Evolutionary conservation across 805 yeast genomes (phyloP).

Genomic region (Hanseniaspora jakobsenii): DNA sequence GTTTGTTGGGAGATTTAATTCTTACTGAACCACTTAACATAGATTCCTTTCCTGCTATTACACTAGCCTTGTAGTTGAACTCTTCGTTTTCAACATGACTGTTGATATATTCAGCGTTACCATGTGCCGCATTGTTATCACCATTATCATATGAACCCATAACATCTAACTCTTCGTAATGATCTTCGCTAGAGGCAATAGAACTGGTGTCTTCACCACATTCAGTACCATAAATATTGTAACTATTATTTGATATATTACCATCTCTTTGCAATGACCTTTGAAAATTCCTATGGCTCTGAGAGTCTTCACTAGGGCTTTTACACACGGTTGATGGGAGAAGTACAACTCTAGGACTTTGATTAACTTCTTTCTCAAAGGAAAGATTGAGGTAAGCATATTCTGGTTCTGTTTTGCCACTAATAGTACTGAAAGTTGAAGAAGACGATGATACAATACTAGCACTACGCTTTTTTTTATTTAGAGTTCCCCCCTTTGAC

Average conservation of each 20-base stretch:
- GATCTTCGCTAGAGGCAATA: too few species aligned
- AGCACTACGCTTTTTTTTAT: too few species aligned
- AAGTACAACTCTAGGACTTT: conserved; percentile 4
- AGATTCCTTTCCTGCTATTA: background rate
- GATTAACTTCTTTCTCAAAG: conserved; percentile 4
- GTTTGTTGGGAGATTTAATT: background rate
- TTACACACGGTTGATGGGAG: conserved; percentile 9
- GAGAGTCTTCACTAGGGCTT: conserved; percentile 9
- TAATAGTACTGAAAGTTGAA: background rate
- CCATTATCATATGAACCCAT: background rate
- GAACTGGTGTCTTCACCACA: too few species aligned
- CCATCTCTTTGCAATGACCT: background rate
- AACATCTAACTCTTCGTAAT: background rate
- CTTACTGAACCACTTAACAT: background rate
- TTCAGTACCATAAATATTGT: background rate
- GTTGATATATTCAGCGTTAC: too few species aligned
- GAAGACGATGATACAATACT: too few species aligned
- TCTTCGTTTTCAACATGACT: background rate
- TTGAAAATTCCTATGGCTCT: background rate
- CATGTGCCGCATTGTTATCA: too few species aligned
- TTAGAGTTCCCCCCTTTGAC: too few species aligned
- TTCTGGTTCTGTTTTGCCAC: background rate
- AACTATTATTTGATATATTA: background rate
- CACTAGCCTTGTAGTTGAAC: background rate
- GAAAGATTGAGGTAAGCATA: background rate